Percentiles rank a stretch among this genome's conserved stretches.
Conservation (phyloP, 1,139 yeast species). For the Taiozyma onychis region DNA sequence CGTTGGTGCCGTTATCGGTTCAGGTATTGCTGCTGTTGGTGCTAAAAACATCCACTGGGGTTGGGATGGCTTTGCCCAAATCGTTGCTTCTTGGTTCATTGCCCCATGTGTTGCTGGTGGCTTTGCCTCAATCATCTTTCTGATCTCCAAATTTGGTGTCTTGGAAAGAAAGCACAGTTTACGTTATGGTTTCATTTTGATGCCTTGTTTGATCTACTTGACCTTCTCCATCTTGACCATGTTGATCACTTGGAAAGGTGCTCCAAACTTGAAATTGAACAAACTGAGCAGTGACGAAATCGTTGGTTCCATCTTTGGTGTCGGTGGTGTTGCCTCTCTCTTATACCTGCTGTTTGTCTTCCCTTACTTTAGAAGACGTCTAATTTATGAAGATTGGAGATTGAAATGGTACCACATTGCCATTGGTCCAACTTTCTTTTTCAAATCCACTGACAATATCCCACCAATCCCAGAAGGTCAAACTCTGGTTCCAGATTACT, state of each 20-base stretch:
- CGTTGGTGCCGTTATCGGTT: slow-evolving; percentile 73
- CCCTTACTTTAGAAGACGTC: slow-evolving; percentile 60
- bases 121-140: slow-evolving; percentile 53
- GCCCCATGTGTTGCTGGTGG: slow-evolving; percentile 71
- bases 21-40: slow-evolving; percentile 62
- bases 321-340: slow-evolving; percentile 49
- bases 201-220: slow-evolving; percentile 56
- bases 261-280: slow-evolving; percentile 56
- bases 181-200: slow-evolving; percentile 48
- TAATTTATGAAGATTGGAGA: slow-evolving; percentile 64
- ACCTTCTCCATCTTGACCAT: slow-evolving; percentile 61
- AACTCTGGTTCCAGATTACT: slow-evolving; percentile 53
- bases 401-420: slow-evolving; percentile 51
- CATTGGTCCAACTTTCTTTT: slow-evolving; percentile 53
- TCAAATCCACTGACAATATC: slow-evolving; percentile 49
- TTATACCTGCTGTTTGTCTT: slow-evolving; percentile 50
- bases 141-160: slow-evolving; percentile 53
- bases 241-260: slow-evolving; percentile 66
- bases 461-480: slow-evolving; percentile 66
- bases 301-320: slow-evolving; percentile 54
- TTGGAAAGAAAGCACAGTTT: slow-evolving; percentile 49
- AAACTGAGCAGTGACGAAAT: slow-evolving; percentile 46
- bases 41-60: slow-evolving; percentile 63
- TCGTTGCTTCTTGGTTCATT: slow-evolving; percentile 76
- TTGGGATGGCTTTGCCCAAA: slow-evolving; percentile 68